Conservation (phyloP, 805 yeast genomes). For the Kockiozyma suomiensis region DNA sequence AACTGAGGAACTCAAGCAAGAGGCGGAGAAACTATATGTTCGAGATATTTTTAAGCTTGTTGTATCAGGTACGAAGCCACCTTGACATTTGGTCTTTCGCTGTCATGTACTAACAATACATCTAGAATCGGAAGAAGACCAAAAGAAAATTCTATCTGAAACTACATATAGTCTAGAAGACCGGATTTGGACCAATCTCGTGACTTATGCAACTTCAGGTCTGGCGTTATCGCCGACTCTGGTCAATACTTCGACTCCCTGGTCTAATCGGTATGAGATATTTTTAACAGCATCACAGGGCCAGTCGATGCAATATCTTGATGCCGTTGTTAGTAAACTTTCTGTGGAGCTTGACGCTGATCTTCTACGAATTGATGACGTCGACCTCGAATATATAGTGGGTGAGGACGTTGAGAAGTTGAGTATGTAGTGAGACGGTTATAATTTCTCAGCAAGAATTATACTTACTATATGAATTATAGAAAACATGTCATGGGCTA, state of each 20-base stretch:
- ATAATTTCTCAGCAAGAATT: not conserved
- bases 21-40: not conserved
- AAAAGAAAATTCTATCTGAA: conserved; percentile 9
- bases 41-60: conserved; percentile 12
- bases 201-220: conserved; percentile 8
- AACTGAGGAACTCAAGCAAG: conserved; percentile 2
- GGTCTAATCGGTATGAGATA: conserved; percentile 20
- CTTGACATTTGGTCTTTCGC: not conserved
- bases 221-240: conserved; percentile 2
- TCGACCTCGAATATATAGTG: conserved; percentile 22
- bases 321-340: conserved; percentile 21
- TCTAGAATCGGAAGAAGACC: conserved; percentile 10
- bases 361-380: conserved; percentile 20
- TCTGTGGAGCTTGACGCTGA: conserved; percentile 25
- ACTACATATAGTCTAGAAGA: conserved; percentile 14
- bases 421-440: not conserved
- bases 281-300: conserved; percentile 21
- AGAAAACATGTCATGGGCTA: conserved; percentile 11
- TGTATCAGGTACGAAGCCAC: conserved; percentile 1
- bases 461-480: not conserved
- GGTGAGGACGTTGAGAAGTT: conserved; percentile 11
- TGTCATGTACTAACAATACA: not conserved
- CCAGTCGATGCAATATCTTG: conserved; percentile 28
- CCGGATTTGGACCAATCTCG: conserved; percentile 20
- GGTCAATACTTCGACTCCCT: conserved; percentile 6